These are phyloP conservation scores for Avena eriantha DNA, from an alignment of 176 grass and related monocot genomes.

Conservation along the genomic window DNA sequence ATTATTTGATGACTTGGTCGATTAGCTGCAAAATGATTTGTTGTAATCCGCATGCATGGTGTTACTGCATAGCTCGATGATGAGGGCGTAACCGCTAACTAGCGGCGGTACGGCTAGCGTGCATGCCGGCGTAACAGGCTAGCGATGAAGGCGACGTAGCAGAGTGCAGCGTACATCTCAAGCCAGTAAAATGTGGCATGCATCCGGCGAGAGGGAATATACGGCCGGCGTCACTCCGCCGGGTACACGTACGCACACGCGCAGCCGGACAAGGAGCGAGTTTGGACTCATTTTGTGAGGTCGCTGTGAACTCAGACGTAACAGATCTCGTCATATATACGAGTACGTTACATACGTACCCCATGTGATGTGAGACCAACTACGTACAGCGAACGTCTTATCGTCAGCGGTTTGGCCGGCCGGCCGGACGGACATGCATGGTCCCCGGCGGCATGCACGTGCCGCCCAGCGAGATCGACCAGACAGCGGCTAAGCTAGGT, in stretches of 20 bases:
- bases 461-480: constrained; percentile 41
- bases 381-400: constrained; percentile 9
- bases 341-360: too few species aligned
- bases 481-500: too few species aligned
- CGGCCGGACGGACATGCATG: not conserved
- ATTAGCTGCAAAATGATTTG: not conserved
- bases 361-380: constrained; percentile 30
- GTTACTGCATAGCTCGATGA: not conserved
- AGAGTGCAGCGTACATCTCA: not conserved
- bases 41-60: not conserved
- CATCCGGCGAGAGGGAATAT: constrained; percentile 29
- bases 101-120: not conserved
- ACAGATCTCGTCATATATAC: constrained; percentile 9
- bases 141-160: constrained; percentile 20
- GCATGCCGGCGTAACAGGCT: constrained; percentile 14
- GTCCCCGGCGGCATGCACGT: constrained; percentile 52
- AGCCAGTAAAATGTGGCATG: not conserved
- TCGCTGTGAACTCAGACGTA: constrained; percentile 8
- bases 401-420: constrained; percentile 20
- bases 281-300: not conserved
- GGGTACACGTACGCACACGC: not conserved
- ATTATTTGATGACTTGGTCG: not conserved
- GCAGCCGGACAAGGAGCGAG: not conserved
- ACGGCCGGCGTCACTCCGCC: not conserved
- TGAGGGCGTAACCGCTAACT: not conserved